Percentiles rank a stretch among this genome's conserved stretches.
These are phyloP conservation scores for Tilletia indica DNA, from an alignment of 1,284 basidiomycete genomes.

Conservation along the genomic window DNA sequence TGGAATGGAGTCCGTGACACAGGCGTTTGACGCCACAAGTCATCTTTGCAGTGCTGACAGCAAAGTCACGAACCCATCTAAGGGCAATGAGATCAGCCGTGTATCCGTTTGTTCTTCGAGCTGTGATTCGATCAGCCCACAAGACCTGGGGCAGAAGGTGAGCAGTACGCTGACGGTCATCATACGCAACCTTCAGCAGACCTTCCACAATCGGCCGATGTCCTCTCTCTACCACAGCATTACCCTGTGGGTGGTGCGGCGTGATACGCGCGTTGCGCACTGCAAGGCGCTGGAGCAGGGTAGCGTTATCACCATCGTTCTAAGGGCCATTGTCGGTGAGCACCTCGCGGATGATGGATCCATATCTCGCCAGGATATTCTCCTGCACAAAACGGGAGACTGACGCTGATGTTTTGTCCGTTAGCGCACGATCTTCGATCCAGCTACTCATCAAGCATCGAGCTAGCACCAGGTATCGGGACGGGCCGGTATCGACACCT, in stretches of 20 bases:
- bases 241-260: neutral
- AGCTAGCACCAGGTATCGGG: neutral
- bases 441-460: neutral
- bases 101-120: neutral
- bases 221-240: neutral
- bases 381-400: neutral
- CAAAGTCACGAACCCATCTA: neutral
- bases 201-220: neutral
- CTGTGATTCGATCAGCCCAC: constrained; percentile 1
- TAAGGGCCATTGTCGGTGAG: neutral
- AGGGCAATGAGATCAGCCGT: neutral
- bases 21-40: too few species aligned
- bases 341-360: neutral
- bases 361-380: neutral
- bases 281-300: neutral
- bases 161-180: neutral
- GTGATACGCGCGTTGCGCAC: neutral
- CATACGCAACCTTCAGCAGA: neutral
- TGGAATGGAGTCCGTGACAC: too few species aligned
- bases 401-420: neutral
- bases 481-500: neutral
- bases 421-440: neutral
- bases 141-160: neutral
- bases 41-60: neutral
- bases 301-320: neutral